Base-by-base conservation (phyloP, 176 grass and related monocot species). In the Carex parvula region DNA sequence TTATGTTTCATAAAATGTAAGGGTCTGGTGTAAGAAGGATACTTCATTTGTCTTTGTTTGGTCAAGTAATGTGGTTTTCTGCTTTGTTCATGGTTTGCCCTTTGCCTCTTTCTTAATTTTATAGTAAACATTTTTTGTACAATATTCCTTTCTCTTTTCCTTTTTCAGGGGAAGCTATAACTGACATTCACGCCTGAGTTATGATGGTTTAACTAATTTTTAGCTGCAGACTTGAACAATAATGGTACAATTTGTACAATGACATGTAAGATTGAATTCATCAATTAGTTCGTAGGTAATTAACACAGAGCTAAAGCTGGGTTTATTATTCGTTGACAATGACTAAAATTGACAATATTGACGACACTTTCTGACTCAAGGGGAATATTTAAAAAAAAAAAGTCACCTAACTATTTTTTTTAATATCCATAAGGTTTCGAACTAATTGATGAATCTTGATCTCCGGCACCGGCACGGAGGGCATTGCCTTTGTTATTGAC, bases 141-240 rank as follows among this genome's bases (percentile, higher is more conserved):
- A 72, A 70, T 46, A 22, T 20, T 70, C 16, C 37, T 42, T 67
- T 70, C 16, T 24, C 0, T 72, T 44, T 70, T 3, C 33, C 2
- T n/a, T 72, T 72, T 21, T 44, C 41, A 72, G 69, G 39, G 37
- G 37, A 72, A 46, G 39, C 69, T 5, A 20, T 10, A 3, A 72
- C 16, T 16, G 18, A 44, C 21, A 72, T 72, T 71, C 18, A 12
- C 8, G 17, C 17, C 18, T 46, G 69, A 72, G 69, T 42, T 20
- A n/a, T 72, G 69, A 72, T 72, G 69, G 14, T 72, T 72, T 72
- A 22, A 72, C 69, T 72, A 65, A 32, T 11, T 65, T 58, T 33
- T 33, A 64, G 62, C 10, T 20, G 68, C 42, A 44, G 2, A 44
- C 37, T 41, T 15, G 7, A 71, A 67, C 64, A 67, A 30, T 1